Base-by-base conservation (phyloP, 805 yeast genomes). In the Ogataea kodamae region DNA sequence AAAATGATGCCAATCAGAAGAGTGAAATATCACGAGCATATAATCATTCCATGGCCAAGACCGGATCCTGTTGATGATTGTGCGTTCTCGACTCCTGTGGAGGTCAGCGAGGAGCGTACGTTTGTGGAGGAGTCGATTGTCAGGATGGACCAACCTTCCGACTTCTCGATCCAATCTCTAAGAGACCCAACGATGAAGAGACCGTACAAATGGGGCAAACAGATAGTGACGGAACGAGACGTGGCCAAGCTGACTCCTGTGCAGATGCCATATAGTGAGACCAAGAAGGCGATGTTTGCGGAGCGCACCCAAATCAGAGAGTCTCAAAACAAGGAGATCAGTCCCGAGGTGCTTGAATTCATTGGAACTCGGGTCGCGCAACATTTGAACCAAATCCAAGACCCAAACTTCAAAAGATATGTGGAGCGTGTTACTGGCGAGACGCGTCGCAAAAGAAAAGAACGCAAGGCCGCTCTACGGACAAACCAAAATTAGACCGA, bases 41-140 rank as follows among this genome's bases (percentile, higher is more conserved):
- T 86, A 33, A 74, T 78, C 15, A 78, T 89, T 31, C 97, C 97
- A 34, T 90, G 95, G 95, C 96, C 96, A 22, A 72, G 74, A 48
- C 89, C 92, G 2, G 76, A 68, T 20, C 62, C 67, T 0, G 46
- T 50, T 3, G 74, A 73, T 43, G 87, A 79, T 45, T 79, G 78
- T 31, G 62, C 54, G 18, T 65, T 74, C 43, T 74, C 79, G 3
- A 84, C 95, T 1, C 55, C 60, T 5, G 70, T 72, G 18, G 74
- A 66, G 7, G 59, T 64, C 2, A 87, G 75, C 2, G 73, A 78
- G 42, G 84, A 77, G 48, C 81, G 87, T 56, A 78, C 96, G 4
- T 83, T 68, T 58, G 81, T 76, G 59, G 80, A 83, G 13, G 79
- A 78, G 37, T 71, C 84, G 12, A 61, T 85, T 5, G 76, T 78